Evolutionary conservation across 331 rosid species (phyloP).

Genomic region (Rosa hybrid): DNA sequence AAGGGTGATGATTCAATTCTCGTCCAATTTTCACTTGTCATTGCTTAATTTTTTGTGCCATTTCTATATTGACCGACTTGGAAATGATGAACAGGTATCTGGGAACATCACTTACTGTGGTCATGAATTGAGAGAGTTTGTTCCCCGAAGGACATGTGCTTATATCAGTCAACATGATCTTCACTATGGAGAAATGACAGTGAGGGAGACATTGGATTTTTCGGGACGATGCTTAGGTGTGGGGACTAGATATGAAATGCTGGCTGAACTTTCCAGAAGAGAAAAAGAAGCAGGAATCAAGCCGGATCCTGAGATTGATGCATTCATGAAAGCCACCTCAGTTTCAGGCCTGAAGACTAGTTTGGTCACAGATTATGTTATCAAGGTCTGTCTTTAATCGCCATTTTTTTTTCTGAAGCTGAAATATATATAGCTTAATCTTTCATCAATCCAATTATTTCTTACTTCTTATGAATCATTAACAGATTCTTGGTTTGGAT

Average conservation of each 20-base stretch:
- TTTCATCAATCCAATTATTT: not conserved
- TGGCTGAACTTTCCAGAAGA: conserved; percentile 69
- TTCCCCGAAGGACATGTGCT: conserved; percentile 68
- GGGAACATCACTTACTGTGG: conserved; percentile 82
- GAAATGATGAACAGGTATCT: conserved; percentile 39
- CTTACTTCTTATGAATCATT: not conserved
- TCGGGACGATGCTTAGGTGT: conserved; percentile 74
- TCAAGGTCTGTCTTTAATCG: conserved; percentile 49
- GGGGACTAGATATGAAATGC: conserved; percentile 65
- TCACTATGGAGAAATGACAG: conserved; percentile 82
- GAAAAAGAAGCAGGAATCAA: conserved; percentile 73
- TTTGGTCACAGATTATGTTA: conserved; percentile 73
- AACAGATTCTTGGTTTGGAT: conserved; percentile 51
- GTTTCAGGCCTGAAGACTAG: conserved; percentile 66
- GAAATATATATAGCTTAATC: not conserved
- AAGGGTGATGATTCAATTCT: conserved; percentile 42
- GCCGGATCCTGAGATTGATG: conserved; percentile 81
- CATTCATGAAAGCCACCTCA: conserved; percentile 78
- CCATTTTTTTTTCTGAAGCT: not conserved
- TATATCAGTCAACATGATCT: conserved; percentile 75
- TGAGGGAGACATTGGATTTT: conserved; percentile 81
- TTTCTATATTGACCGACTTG: not conserved
- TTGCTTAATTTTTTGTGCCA: not conserved
- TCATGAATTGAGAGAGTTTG: conserved; percentile 61
- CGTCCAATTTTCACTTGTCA: not conserved